Base-by-base conservation (phyloP, 148 eudicot species). In the Nyssa sinensis region DNA sequence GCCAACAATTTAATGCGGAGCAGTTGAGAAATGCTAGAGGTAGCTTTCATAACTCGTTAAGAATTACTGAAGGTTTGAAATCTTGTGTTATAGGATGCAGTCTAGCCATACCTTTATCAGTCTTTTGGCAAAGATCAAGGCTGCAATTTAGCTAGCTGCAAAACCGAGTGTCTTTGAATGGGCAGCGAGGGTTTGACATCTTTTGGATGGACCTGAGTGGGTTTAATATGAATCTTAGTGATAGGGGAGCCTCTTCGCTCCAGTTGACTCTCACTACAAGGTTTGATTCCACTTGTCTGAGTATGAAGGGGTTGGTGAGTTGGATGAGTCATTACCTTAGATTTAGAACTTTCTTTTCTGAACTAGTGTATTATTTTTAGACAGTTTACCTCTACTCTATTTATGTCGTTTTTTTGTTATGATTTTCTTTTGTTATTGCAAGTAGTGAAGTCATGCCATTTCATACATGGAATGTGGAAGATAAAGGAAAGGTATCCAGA, bases 361-460 rank as follows among this genome's bases (percentile, higher is more conserved):
- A 55, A 55, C 24, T 55, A 5, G 7, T 55, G 24, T 55, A n/a
- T 55, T 23, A 24, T 55, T n/a, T 17, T 24, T 24, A 55, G 6
- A 13, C 23, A 17, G 59, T 5, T 55, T 19, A n/a, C 24, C 59
- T 17, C 59, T 55, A 55, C 8, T 21, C 7, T 14, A 21, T 55
- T 11, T 55, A 3, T 21, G 21, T 13, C 57, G n/a, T 49, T 14
- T 49, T 14, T 55, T 24, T n/a, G 2, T 17, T 35, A 47, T 55
- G 44, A 5, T 72, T 60, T 39, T 44, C 32, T 63, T 61, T 24
- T 44, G 17, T 73, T 16, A 55, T 77, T 62, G 70, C 81, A 75
- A 84, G 88, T 79, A 82, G 81, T 69, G 35, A 80, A 71, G 61
- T 74, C 81, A 58, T 72, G 83, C 78, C 78, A 74, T 72, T 76